Evolutionary conservation across 2,329 filamentous ascomycete species (phyloP).

Genomic region (Volutella citrinella): DNA sequence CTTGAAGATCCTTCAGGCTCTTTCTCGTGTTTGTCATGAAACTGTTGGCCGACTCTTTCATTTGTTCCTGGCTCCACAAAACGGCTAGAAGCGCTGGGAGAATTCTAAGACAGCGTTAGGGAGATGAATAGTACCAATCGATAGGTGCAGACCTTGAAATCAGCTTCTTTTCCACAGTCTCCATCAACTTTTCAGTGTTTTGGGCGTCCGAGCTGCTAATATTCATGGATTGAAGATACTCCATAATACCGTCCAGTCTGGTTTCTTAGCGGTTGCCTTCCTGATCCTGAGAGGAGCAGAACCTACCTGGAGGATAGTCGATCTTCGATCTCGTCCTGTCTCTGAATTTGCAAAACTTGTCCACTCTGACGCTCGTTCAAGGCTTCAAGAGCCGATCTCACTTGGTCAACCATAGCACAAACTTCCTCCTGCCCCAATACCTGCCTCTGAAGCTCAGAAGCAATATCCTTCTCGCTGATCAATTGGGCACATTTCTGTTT

Average conservation of each 20-base stretch:
- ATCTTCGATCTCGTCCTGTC: background rate
- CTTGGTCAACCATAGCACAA: no score
- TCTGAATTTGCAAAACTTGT: background rate
- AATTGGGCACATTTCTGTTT: constrained; percentile 18
- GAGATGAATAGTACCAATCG: background rate
- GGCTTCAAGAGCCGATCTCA: no score
- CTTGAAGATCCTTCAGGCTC: constrained; percentile 12
- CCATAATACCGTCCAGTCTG: constrained; percentile 15
- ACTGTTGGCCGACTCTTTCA: constrained; percentile 6
- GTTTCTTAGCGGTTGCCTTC: background rate
- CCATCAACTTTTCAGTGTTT: constrained; percentile 7
- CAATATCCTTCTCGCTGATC: constrained; percentile 4
- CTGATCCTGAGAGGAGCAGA: background rate
- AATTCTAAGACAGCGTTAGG: constrained; percentile 9
- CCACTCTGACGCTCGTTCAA: no score
- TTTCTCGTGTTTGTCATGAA: constrained; percentile 6
- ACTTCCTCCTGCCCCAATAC: no score
- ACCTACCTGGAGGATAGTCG: constrained; percentile 19
- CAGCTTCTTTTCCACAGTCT: constrained; percentile 14
- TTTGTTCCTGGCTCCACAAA: constrained; percentile 8
- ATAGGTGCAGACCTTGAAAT: constrained; percentile 13
- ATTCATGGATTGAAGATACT: constrained; percentile 3
- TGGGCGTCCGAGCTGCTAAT: background rate
- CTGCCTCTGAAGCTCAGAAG: constrained; percentile 8
- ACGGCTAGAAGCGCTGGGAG: constrained; percentile 13